Conservation (phyloP, 2,329 filamentous ascomycete species). For the Colletotrichum siamense region DNA sequence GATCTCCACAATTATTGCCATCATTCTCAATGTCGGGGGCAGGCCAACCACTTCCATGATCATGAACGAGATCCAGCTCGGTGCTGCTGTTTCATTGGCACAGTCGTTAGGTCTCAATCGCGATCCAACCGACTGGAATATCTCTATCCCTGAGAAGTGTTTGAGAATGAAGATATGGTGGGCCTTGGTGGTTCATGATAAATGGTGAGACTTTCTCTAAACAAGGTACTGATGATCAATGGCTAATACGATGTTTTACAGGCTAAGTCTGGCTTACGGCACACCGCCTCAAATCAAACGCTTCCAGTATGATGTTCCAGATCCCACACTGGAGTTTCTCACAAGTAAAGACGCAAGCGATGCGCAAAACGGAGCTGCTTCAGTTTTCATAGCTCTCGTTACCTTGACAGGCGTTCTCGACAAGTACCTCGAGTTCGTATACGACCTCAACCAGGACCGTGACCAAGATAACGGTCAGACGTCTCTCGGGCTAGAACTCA, state of each 20-base stretch:
- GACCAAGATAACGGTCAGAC: slow-evolving; percentile 15
- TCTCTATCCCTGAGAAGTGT: slow-evolving; percentile 54
- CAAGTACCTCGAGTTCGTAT: slow-evolving; percentile 25
- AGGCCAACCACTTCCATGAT: slow-evolving; percentile 66
- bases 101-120: slow-evolving; percentile 61
- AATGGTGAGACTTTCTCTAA: slow-evolving; percentile 46
- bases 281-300: slow-evolving; percentile 54
- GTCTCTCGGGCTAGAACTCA: slow-evolving; percentile 38
- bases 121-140: slow-evolving; percentile 57
- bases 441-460: slow-evolving; percentile 17
- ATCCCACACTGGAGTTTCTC: slow-evolving; percentile 41
- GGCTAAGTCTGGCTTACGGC: slow-evolving; percentile 58
- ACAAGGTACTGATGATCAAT: background rate
- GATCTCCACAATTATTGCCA: slow-evolving; percentile 62
- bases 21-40: slow-evolving; percentile 64
- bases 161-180: slow-evolving; percentile 62
- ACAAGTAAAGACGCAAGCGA: background rate
- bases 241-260: slow-evolving; percentile 23
- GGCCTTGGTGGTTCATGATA: slow-evolving; percentile 58
- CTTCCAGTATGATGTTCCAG: slow-evolving; percentile 53
- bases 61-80: slow-evolving; percentile 58
- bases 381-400: slow-evolving; percentile 20
- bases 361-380: background rate
- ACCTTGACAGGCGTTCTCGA: slow-evolving; percentile 12
- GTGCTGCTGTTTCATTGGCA: slow-evolving; percentile 55